These are phyloP conservation scores for Saccharomycopsis amapae DNA, from an alignment of 805 yeast species.

Conservation along the genomic window DNA sequence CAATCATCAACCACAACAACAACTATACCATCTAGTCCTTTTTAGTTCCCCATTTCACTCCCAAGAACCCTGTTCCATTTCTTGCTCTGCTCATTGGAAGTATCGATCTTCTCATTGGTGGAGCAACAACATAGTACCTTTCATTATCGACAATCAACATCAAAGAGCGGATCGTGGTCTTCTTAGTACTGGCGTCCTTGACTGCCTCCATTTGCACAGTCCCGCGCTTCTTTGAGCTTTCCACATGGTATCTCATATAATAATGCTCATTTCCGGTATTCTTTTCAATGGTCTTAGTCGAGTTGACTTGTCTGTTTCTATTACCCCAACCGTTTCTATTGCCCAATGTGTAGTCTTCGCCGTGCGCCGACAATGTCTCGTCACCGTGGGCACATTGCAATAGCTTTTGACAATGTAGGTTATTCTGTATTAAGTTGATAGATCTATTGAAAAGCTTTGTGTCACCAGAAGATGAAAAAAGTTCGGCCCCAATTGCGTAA, in stretches of 20 bases:
- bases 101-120: slow-evolving; percentile 1
- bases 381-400: slow-evolving; percentile 41
- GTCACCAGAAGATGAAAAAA: slow-evolving; percentile 85
- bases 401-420: slow-evolving; percentile 48
- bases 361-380: slow-evolving; percentile 72
- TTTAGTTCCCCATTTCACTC: slow-evolving; percentile 19
- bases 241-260: slow-evolving; percentile 81
- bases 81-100: not conserved
- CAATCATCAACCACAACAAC: not conserved
- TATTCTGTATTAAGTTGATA: slow-evolving; percentile 66
- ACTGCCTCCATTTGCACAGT: slow-evolving; percentile 75
- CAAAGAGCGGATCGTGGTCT: slow-evolving; percentile 11
- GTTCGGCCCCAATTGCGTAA: slow-evolving; percentile 70
- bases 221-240: slow-evolving; percentile 58
- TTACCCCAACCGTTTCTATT: slow-evolving; percentile 63
- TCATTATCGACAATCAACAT: slow-evolving; percentile 17
- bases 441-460: slow-evolving; percentile 87
- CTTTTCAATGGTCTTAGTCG: slow-evolving; percentile 57
- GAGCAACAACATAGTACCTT: slow-evolving; percentile 16
- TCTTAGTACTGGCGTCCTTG: slow-evolving; percentile 30
- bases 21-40: too few species aligned
- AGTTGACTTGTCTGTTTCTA: slow-evolving; percentile 76
- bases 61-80: slow-evolving; percentile 10
- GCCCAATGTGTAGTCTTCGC: slow-evolving; percentile 41
- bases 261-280: slow-evolving; percentile 70